Percentiles rank a stretch among this genome's conserved stretches.
Evolutionary conservation across 1,139 yeast species (phyloP).

Genomic region (Yamadazyma blattariae): DNA sequence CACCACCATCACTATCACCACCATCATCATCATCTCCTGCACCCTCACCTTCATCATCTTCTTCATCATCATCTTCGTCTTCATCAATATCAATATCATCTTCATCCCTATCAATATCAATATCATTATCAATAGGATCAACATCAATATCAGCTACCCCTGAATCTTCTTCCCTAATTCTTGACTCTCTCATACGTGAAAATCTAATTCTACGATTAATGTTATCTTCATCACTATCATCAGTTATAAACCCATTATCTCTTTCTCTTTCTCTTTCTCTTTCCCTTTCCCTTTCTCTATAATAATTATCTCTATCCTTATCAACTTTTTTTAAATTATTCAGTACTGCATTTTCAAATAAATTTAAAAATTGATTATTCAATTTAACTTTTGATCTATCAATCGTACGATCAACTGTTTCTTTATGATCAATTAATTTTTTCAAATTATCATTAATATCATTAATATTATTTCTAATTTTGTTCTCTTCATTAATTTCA

Average conservation of each 20-base stretch:
- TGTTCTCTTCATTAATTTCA: slow-evolving; percentile 3
- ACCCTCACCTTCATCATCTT: slow-evolving; percentile 7
- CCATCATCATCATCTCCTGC: slow-evolving; percentile 8
- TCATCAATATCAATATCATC: slow-evolving; percentile 8
- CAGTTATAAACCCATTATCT: not conserved
- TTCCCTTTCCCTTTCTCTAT: too few relatives aligned
- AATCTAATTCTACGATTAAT: not conserved
- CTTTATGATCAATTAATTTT: not conserved
- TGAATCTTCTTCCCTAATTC: not conserved
- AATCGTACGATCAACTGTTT: not conserved
- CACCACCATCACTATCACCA: slow-evolving; percentile 8
- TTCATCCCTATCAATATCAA: too few relatives aligned
- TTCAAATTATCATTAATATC: not conserved
- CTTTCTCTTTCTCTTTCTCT: too few relatives aligned
- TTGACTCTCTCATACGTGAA: not conserved
- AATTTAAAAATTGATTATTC: not conserved
- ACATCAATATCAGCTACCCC: not conserved
- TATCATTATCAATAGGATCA: not conserved
- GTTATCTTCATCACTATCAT: slow-evolving; percentile 4
- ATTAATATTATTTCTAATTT: slow-evolving; percentile 5
- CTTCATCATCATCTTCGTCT: slow-evolving; percentile 6
- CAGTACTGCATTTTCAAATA: not conserved
- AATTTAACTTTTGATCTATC: not conserved
- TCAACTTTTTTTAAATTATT: not conserved
- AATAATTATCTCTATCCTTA: too few relatives aligned